Conservation (phyloP, 1,284 basidiomycete species). For the Austroboletus sp. region DNA sequence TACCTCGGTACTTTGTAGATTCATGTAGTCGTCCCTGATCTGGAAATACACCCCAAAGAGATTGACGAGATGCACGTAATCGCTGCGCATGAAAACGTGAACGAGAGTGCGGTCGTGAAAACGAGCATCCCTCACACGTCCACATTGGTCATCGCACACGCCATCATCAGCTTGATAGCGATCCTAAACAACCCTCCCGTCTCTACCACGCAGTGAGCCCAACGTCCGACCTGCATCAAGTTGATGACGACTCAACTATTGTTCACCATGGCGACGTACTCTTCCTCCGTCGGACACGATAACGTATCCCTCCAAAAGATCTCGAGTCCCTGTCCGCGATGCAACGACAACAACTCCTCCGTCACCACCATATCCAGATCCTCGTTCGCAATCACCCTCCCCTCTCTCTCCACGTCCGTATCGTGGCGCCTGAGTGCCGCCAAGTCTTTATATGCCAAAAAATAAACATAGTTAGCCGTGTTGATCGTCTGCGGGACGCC, state of each 20-base stretch:
- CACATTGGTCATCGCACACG: conserved; percentile 59
- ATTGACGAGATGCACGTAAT: conserved; percentile 89
- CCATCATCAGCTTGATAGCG: conserved; percentile 95
- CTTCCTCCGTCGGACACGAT: conserved; percentile 88
- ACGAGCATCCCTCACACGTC: conserved; percentile 47
- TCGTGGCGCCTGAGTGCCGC: conserved; percentile 47
- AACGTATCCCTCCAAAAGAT: conserved; percentile 91
- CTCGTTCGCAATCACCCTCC: conserved; percentile 32
- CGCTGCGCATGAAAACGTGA: conserved; percentile 39
- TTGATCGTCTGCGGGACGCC: conserved; percentile 97
- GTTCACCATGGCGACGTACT: conserved; percentile 94
- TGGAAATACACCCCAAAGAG: conserved; percentile 93
- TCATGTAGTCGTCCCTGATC: conserved; percentile 96
- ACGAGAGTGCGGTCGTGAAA: not conserved
- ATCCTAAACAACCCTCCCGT: conserved; percentile 92
- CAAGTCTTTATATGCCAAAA: conserved; percentile 77
- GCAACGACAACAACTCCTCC: conserved; percentile 86
- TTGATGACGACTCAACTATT: conserved; percentile 60
- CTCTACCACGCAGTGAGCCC: conserved; percentile 48
- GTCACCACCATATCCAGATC: conserved; percentile 68
- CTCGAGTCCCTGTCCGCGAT: conserved; percentile 93
- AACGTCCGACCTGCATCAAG: not conserved
- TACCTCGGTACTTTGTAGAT: conserved; percentile 84
- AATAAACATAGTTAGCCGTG: conserved; percentile 95
- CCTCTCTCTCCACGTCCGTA: conserved; percentile 14